Evolutionary conservation across 2,329 filamentous ascomycete genomes (phyloP).

Genomic region (Arthrobotrys entomopaga): DNA sequence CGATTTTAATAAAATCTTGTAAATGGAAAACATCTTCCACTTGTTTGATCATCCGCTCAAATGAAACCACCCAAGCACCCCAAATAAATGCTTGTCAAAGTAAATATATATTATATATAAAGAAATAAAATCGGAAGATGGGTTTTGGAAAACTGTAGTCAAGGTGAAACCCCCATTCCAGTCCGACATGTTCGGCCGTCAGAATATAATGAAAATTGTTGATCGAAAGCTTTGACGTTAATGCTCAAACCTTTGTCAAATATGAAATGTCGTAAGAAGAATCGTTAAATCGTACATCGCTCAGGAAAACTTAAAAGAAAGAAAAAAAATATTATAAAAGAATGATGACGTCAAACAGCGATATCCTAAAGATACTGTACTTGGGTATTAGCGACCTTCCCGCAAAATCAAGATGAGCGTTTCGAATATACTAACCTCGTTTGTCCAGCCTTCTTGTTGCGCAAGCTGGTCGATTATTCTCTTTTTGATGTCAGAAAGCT

Average conservation of each 20-base stretch:
- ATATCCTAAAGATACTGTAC: slow-evolving; percentile 36
- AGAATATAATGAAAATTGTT: slow-evolving; percentile 8
- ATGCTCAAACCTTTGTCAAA: slow-evolving; percentile 37
- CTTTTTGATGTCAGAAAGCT: slow-evolving; percentile 53
- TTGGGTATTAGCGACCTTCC: slow-evolving; percentile 37
- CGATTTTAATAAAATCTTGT: slow-evolving; percentile 35
- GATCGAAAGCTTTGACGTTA: slow-evolving; percentile 11
- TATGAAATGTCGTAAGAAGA: slow-evolving; percentile 42
- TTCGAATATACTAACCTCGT: slow-evolving; percentile 44
- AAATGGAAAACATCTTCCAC: slow-evolving; percentile 11
- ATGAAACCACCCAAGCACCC: slow-evolving; percentile 10
- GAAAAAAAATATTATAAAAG: slow-evolving; percentile 10
- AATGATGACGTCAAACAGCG: slow-evolving; percentile 18
- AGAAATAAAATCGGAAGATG: slow-evolving; percentile 5
- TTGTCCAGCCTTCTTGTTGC: slow-evolving; percentile 51
- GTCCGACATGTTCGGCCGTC: slow-evolving; percentile 19
- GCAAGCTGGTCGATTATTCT: slow-evolving; percentile 48
- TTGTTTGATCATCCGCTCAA: slow-evolving; percentile 9
- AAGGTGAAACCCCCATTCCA: too few relatives aligned
- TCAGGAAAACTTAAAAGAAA: slow-evolving; percentile 27
- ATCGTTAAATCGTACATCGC: slow-evolving; percentile 43
- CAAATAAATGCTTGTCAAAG: slow-evolving; percentile 18
- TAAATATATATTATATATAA: slow-evolving; percentile 23
- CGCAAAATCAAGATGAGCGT: neutral
- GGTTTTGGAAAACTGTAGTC: slow-evolving; percentile 1